Evolutionary conservation across 805 yeast species (phyloP), one percentile per base, ranked within the genome.

Genomic region (Sugiyamaella smithiae): DNA sequence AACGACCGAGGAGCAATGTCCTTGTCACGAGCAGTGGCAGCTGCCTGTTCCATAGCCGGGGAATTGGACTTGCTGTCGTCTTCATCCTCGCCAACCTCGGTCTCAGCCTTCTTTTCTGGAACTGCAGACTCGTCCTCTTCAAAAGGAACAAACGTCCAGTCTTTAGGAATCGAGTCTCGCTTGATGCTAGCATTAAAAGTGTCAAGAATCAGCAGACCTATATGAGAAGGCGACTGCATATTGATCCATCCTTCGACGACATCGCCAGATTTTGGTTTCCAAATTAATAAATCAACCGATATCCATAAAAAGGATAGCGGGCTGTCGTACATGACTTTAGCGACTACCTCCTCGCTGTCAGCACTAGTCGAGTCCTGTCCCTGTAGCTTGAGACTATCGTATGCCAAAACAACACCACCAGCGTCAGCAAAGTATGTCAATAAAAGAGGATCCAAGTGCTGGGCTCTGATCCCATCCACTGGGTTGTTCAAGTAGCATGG

Each of bases 111-210:
- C 20, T n/a, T 26, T 57, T 44, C 54, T 53, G 26, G 43, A n/a
- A 54, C 61, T 14, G 57, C 61, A 31, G 61, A 63, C 37, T 58
- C 88, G 58, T 85, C 91, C 20, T 75, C 82, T 63, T 88, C 88
- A 59, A 77, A 81, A 44, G 93, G 91, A 46, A 87, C 76, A 67
- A 91, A 93, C 28, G 73, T 72, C 99, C 99, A 93, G 41, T 73
- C 77, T 36, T 72, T 69, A n/a, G 99, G 99, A 52, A 93, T 89
- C 58, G 81, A 82, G 63, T 77, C 82, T 64, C 86, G 82, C 67
- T 86, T 88, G 54, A 93, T 88, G 40, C 91, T 82, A 19, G 97
- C 97, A 68, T 93, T 93, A 72, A 93, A 93, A 1, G 95, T 88
- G 68, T 93, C 98, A 65, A 88, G 90, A 43, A 93, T 75, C 56